These are phyloP conservation scores for Gelatoporia subvermispora DNA, from an alignment of 768 basidiomycete genomes.

Conservation along the genomic window DNA sequence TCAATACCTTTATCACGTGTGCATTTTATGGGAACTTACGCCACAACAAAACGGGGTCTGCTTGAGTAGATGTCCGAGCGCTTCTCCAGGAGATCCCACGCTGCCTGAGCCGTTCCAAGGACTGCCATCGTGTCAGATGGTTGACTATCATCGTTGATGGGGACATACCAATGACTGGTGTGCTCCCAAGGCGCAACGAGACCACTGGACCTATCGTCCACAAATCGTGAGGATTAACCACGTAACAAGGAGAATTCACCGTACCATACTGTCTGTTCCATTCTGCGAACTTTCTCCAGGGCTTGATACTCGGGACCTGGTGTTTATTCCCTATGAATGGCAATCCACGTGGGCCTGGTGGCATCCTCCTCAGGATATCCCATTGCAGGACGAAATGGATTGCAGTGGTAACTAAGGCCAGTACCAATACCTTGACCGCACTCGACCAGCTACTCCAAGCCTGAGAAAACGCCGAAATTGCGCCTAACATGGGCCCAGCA, in stretches of 20 bases:
- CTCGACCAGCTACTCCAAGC: no score
- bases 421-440: not conserved
- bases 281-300: conserved; percentile 44
- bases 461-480: no score
- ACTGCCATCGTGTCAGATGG: conserved; percentile 22
- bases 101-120: conserved; percentile 40
- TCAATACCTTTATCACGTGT: not conserved
- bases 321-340: conserved; percentile 43
- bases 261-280: conserved; percentile 44
- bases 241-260: conserved; percentile 1
- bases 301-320: conserved; percentile 39
- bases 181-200: conserved; percentile 38
- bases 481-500: no score
- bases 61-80: conserved; percentile 43
- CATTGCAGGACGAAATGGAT: conserved; percentile 1
- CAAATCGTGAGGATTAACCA: conserved; percentile 1
- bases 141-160: not conserved
- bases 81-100: conserved; percentile 45
- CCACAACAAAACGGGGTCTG: conserved; percentile 42
- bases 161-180: conserved; percentile 35
- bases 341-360: conserved; percentile 41
- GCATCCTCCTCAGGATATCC: conserved; percentile 25
- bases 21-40: conserved; percentile 21
- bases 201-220: conserved; percentile 31
- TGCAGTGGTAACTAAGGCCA: not conserved